These are phyloP conservation scores for Aphelidium insulamus DNA, from an alignment of 371 early-diverging fungal genomes.

Conservation along the genomic window DNA sequence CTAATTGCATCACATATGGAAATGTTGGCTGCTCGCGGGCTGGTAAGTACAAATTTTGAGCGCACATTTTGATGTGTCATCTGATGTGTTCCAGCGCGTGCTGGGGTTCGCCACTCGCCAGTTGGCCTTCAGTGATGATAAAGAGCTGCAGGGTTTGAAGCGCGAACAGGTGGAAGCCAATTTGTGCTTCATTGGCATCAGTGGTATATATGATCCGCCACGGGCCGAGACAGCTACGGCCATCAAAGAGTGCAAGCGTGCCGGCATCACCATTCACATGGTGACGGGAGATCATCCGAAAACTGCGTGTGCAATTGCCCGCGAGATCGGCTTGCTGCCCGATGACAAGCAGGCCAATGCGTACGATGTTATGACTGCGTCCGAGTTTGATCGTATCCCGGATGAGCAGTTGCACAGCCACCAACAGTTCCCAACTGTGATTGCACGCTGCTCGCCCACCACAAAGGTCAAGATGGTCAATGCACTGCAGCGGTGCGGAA, in stretches of 20 bases:
- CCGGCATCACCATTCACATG: conserved; percentile 87
- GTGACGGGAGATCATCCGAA: conserved; percentile 84
- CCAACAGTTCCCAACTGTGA: conserved; percentile 60
- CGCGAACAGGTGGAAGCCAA: conserved; percentile 41
- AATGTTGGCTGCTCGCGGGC: conserved; percentile 18
- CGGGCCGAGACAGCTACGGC: conserved; percentile 46
- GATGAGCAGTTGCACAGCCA: conserved; percentile 55
- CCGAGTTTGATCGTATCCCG: conserved; percentile 53
- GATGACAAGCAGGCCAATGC: conserved; percentile 34
- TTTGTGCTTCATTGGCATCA: conserved; percentile 65
- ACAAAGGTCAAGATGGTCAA: conserved; percentile 91
- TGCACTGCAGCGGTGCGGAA: conserved; percentile 62
- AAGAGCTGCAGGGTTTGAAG: conserved; percentile 20
- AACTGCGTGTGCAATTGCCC: conserved; percentile 83
- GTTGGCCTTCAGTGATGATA: conserved; percentile 3
- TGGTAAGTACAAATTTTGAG: conserved; percentile 20
- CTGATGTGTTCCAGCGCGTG: conserved; percentile 28
- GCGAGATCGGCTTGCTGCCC: conserved; percentile 67
- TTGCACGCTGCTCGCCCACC: conserved; percentile 87
- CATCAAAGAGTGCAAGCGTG: conserved; percentile 60
- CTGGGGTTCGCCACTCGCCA: conserved; percentile 18
- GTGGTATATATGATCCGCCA: conserved; percentile 85
- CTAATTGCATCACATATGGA: conserved; percentile 8
- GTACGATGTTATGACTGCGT: conserved; percentile 49
- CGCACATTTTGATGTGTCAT: conserved; percentile 36